Percentiles rank a stretch among this genome's conserved stretches.
Evolutionary conservation across 2,329 filamentous ascomycete species (phyloP).

Genomic region (Sporothrix globosa): DNA sequence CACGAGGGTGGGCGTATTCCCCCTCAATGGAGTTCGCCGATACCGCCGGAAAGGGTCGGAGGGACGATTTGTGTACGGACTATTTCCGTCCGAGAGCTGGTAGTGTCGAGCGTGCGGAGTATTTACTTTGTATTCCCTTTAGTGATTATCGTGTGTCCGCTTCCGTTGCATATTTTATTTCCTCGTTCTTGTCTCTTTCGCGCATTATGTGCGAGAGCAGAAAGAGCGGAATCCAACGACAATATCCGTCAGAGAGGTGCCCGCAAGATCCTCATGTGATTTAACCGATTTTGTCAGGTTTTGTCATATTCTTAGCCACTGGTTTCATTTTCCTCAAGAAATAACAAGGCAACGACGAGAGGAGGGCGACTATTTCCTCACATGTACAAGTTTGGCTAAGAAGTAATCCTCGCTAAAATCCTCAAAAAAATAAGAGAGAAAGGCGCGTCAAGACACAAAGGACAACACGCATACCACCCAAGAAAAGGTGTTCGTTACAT

Average conservation of each 20-base stretch:
- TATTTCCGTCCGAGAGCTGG: not conserved
- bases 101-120: not conserved
- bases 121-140: not conserved
- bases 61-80: not conserved
- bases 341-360: not conserved
- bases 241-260: too few relatives aligned
- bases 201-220: not conserved
- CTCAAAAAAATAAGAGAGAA: too few relatives aligned
- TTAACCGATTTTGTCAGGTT: constrained; percentile 15
- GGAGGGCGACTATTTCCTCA: not conserved
- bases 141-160: not conserved
- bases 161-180: not conserved
- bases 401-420: constrained; percentile 6
- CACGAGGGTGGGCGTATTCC: not conserved
- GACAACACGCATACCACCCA: not conserved
- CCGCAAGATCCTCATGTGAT: not conserved
- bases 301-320: not conserved
- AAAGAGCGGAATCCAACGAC: not conserved
- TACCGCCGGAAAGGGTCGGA: constrained; percentile 16
- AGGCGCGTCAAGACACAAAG: not conserved
- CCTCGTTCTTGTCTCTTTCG: not conserved
- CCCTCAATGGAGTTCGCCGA: constrained; percentile 5
- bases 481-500: not conserved
- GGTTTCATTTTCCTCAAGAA: constrained; percentile 7
- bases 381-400: not conserved